Evolutionary conservation across 140 eudicot genomes (phyloP), one percentile per base, ranked within the genome.

Genomic region (Stevia rebaudiana): DNA sequence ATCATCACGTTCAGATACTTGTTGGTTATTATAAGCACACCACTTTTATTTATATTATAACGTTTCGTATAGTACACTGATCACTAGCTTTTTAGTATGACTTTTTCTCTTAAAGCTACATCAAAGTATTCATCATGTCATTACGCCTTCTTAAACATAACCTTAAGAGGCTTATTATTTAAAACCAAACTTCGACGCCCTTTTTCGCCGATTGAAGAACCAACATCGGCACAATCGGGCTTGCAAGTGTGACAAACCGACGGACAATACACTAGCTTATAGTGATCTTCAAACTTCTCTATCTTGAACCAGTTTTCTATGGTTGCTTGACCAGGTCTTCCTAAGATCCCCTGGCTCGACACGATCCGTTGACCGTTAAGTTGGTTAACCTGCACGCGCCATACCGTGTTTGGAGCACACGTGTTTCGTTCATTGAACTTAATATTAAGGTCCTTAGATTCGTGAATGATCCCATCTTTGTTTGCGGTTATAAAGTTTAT

Each of bases 291-390:
- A 15, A 43, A 67, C 57, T 74, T 74, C 35, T 71, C 79, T 35
- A 82, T 78, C 77, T 78, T 78, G 40, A 82, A 82, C 88, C 88
- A 82, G 41, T 71, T 78, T 12, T 21, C 46, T 28, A 68, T 3
- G 35, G 66, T 68, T 19, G 51, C 74, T 19, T 13, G 28, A 0
- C 74, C 74, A 3, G 74, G 74, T 11, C 67, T 33, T 58, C 74
- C 74, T 50, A 71, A 6, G 1, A 49, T 24, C 35, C 69, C 76
- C 1, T 50, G 55, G 63, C 63, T 71, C 7, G 69, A 37, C 12
- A 71, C 10, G 13, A 30, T 36, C 8, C 55, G 33, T 36, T 10
- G 44, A 15, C 70, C 55, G 12, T 36, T 36, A 71, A 16, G 17
- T 0, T 9, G 23, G 39, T 49, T 53, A 2, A 63, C 63, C 33